Evolutionary conservation across 1,284 basidiomycete genomes (phyloP), one percentile per base, ranked within the genome.

Genomic region (Sanghuangporus weigelae): DNA sequence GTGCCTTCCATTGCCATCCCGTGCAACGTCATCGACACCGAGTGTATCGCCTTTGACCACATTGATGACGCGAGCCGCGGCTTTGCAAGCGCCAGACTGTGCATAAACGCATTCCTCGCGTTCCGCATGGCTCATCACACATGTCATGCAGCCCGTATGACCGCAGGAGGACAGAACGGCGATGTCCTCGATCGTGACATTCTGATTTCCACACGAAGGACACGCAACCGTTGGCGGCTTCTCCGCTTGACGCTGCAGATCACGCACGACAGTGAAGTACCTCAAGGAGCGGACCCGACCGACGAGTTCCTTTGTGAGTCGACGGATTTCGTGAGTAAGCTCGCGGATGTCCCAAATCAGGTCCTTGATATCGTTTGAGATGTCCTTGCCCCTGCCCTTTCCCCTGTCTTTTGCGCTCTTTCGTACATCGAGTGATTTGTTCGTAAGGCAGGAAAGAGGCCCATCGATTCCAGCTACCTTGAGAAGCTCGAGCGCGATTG

Each of bases 161-260:
- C 94, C 94, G 70, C 94, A 97, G 35, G 92, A 94, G 2, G 93
- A 95, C 26, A 96, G 80, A 2, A 96, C 87, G 10, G 92, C 88
- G 68, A 93, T 83, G 60, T 93, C 89, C 11, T 82, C 77, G 65
- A 87, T 79, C 1, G 86, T 81, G n/a, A 87, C 75, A 67, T 76
- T 76, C 54, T 82, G 77, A 49, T 81, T 79, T 38, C 76, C 76
- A 68, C 91, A 93, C 38, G 73, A 73, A 2, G 86, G 85, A 68
- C 90, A 93, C 14, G 79, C 74, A 36, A 90, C 78, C n/a, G 78
- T 75, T 1, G 81, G 78, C 7, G 83, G 85, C 46, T 71, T 76
- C 57, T 82, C 85, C 54, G 78, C 79, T 68, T 92, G 86, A 69
- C 84, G 89, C 72, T 96, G 94, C 46, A 95, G 79, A 70, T 95